Evolutionary conservation across 1,284 basidiomycete species (phyloP).

Genomic region (Ustilago sp.): DNA sequence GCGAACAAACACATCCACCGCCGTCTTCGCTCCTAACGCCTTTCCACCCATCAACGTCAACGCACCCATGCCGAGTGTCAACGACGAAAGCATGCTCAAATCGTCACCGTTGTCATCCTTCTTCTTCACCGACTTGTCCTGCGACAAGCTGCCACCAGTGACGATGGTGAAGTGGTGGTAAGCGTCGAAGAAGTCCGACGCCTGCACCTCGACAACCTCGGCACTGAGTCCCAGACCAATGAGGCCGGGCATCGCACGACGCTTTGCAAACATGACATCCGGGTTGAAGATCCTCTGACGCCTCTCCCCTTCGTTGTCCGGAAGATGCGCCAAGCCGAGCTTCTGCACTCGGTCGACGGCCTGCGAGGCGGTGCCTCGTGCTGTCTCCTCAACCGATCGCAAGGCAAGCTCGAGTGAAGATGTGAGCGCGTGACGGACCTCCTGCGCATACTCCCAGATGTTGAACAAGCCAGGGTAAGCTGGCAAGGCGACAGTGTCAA

Average conservation of each 20-base stretch:
- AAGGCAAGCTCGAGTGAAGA: constrained; percentile 85
- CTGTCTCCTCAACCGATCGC: constrained; percentile 84
- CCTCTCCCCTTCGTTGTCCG: constrained; percentile 70
- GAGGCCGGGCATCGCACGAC: constrained; percentile 71
- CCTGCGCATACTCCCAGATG: constrained; percentile 88
- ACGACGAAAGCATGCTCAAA: constrained; percentile 44
- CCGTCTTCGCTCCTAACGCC: constrained; percentile 75
- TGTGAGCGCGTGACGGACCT: constrained; percentile 84
- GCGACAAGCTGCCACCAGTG: constrained; percentile 59
- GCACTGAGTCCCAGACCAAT: constrained; percentile 60
- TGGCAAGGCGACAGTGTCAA: constrained; percentile 72
- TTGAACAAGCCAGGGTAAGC: constrained; percentile 87
- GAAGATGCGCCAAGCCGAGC: constrained; percentile 83
- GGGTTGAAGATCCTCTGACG: constrained; percentile 84
- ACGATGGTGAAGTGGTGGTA: constrained; percentile 74
- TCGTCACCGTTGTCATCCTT: constrained; percentile 72
- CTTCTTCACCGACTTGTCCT: constrained; percentile 49
- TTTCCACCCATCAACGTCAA: constrained; percentile 87
- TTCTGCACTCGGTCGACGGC: constrained; percentile 79
- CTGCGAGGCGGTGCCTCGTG: constrained; percentile 77
- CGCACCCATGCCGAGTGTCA: constrained; percentile 74
- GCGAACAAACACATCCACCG: constrained; percentile 62
- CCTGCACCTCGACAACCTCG: constrained; percentile 68
- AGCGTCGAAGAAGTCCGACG: constrained; percentile 87
- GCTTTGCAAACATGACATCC: constrained; percentile 88